Conservation (phyloP, 2,329 filamentous ascomycete genomes). For the Proliferodiscus dingleyae region DNA sequence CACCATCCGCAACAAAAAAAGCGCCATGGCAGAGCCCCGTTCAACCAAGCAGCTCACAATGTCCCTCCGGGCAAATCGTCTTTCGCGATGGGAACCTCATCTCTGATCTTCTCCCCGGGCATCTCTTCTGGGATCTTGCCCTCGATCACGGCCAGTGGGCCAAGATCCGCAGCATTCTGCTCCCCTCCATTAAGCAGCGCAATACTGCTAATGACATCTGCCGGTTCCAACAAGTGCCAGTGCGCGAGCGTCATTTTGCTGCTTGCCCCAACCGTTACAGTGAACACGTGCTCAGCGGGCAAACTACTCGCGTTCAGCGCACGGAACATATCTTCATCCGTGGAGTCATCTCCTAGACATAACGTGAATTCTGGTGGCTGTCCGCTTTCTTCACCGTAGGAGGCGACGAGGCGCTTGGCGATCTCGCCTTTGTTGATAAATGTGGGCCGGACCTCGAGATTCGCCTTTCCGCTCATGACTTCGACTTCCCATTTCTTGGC, state of each 20-base stretch:
- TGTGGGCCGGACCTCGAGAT: conserved; percentile 90
- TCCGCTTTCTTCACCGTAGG: conserved; percentile 53
- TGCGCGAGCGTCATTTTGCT: conserved; percentile 87
- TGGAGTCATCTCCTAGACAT: conserved; percentile 92
- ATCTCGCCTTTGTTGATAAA: conserved; percentile 99
- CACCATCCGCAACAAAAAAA: too few species aligned
- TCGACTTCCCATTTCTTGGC: conserved; percentile 82
- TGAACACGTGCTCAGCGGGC: conserved; percentile 68
- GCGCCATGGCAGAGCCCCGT: too few species aligned
- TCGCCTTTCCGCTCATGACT: conserved; percentile 95
- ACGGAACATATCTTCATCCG: conserved; percentile 95
- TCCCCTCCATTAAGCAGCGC: conserved; percentile 42
- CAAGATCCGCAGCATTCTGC: conserved; percentile 23
- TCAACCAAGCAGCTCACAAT: too few species aligned
- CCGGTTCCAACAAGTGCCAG: conserved; percentile 85
- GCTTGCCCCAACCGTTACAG: conserved; percentile 85
- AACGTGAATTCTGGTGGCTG: conserved; percentile 76
- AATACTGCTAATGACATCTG: conserved; percentile 73
- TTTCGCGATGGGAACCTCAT: too few species aligned
- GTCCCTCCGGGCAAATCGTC: too few species aligned
- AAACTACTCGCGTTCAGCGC: conserved; percentile 61
- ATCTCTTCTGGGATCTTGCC: conserved; percentile 23
- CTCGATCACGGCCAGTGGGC: conserved; percentile 26
- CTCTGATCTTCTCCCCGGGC: conserved; percentile 13
- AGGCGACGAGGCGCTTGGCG: conserved; percentile 72